These are phyloP conservation scores for Curvularia spicifera DNA, from an alignment of 2,329 filamentous ascomycete species.

Conservation along the genomic window DNA sequence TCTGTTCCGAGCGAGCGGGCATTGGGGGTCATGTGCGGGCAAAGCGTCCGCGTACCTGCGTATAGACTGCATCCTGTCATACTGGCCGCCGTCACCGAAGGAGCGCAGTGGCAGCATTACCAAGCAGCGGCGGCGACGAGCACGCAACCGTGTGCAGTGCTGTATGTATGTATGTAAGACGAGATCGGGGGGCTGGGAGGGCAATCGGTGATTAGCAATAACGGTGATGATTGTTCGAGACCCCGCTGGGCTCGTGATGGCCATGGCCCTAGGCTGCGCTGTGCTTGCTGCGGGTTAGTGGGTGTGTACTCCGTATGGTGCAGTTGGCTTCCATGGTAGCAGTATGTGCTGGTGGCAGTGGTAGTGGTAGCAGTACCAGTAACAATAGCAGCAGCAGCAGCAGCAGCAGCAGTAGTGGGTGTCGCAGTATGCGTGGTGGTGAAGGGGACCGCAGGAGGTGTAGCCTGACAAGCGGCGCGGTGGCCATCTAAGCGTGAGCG, in stretches of 20 bases:
- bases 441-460: too few species aligned
- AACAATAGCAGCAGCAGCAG: neutral
- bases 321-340: neutral
- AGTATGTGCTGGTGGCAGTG: too few species aligned
- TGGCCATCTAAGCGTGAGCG: constrained; percentile 5
- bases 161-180: neutral
- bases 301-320: neutral
- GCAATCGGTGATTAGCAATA: constrained; percentile 2
- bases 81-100: neutral
- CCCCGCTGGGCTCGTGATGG: neutral
- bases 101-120: neutral
- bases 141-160: neutral
- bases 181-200: constrained; percentile 5
- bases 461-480: neutral
- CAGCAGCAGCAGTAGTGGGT: neutral
- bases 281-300: neutral
- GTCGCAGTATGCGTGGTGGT: too few species aligned
- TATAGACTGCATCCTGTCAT: constrained; percentile 11
- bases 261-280: neutral
- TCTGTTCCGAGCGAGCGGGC: neutral
- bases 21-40: neutral
- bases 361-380: neutral
- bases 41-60: constrained; percentile 29
- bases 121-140: constrained; percentile 3
- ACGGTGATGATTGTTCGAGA: neutral